phyloP scores from a whole-genome alignment of 1,284 basidiomycete genomes.

The Ustilago sp. region DNA sequence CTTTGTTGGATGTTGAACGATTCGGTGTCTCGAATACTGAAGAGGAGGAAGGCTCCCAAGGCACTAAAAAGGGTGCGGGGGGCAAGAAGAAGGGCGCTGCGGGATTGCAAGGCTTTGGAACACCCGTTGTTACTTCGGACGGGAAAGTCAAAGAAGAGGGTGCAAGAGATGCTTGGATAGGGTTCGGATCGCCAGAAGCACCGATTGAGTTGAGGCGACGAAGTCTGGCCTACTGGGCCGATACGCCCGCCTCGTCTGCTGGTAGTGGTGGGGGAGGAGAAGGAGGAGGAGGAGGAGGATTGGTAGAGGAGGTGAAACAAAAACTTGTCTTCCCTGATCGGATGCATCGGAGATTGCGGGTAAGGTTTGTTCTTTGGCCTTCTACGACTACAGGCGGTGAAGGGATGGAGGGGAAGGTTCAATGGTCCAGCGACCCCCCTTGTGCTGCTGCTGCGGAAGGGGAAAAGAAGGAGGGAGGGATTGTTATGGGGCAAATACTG shows the following conservation, averaged over 20 bases:
- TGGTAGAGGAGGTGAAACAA: neutral
- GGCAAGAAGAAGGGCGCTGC: neutral
- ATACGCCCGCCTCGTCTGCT: slow-evolving; percentile 9
- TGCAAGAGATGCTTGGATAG: slow-evolving; percentile 64
- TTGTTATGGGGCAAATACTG: slow-evolving; percentile 22
- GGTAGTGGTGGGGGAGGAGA: neutral
- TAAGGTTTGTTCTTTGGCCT: slow-evolving; percentile 44
- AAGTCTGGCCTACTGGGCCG: slow-evolving; percentile 60
- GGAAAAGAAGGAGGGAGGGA: neutral
- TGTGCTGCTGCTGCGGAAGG: neutral
- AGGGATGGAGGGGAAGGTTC: neutral
- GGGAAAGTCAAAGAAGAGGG: slow-evolving; percentile 61
- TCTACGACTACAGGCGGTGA: neutral
- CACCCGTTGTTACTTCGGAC: slow-evolving; percentile 53
- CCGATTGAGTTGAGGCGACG: slow-evolving; percentile 40
- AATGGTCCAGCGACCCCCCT: slow-evolving; percentile 42
- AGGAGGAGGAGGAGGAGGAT: neutral
- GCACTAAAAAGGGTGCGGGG: neutral
- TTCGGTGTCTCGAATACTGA: slow-evolving; percentile 28
- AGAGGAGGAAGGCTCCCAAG: slow-evolving; percentile 5
- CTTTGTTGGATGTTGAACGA: slow-evolving; percentile 56
- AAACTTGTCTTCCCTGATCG: slow-evolving; percentile 59
- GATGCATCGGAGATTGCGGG: slow-evolving; percentile 43
- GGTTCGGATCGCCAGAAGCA: slow-evolving; percentile 59
- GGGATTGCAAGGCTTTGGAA: slow-evolving; percentile 55